Percentiles rank a stretch among this genome's conserved stretches.
Conservation (phyloP, 345 rosid species). For the Barbarea vulgaris region DNA sequence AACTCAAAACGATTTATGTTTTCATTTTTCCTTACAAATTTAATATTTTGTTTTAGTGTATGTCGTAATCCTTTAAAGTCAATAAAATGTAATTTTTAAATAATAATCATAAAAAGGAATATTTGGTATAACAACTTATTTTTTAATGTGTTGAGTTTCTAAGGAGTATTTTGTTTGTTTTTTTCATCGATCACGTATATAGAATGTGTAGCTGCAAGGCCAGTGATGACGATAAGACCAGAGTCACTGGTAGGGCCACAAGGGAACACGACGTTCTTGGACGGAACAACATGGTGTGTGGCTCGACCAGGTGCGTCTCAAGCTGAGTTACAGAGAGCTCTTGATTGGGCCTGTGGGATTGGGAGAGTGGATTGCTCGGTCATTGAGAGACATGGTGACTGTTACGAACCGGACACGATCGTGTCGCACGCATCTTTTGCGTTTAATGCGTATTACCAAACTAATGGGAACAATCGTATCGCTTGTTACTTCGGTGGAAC, state of each 20-base stretch:
- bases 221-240: conserved; percentile 47
- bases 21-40: background rate
- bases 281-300: conserved; percentile 84
- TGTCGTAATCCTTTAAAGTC: background rate
- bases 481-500: conserved; percentile 92
- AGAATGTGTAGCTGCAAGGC: conserved; percentile 23
- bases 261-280: conserved; percentile 85
- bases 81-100: background rate
- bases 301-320: conserved; percentile 71
- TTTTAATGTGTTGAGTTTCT: background rate
- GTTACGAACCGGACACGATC: conserved; percentile 75
- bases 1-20: background rate
- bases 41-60: background rate
- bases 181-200: background rate
- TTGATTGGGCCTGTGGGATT: conserved; percentile 95
- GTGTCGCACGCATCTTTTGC: conserved; percentile 90
- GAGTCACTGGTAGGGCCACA: conserved; percentile 62
- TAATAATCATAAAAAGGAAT: background rate
- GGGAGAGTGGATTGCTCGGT: conserved; percentile 79
- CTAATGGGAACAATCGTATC: conserved; percentile 71
- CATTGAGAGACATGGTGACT: conserved; percentile 67
- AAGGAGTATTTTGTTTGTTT: background rate
- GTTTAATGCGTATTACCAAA: conserved; percentile 80
- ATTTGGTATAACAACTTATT: background rate
- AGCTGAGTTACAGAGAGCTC: conserved; percentile 74